Evolutionary conservation across 768 basidiomycete genomes (phyloP), one percentile per base, ranked within the genome.

Genomic region (Cubamyces sp.): DNA sequence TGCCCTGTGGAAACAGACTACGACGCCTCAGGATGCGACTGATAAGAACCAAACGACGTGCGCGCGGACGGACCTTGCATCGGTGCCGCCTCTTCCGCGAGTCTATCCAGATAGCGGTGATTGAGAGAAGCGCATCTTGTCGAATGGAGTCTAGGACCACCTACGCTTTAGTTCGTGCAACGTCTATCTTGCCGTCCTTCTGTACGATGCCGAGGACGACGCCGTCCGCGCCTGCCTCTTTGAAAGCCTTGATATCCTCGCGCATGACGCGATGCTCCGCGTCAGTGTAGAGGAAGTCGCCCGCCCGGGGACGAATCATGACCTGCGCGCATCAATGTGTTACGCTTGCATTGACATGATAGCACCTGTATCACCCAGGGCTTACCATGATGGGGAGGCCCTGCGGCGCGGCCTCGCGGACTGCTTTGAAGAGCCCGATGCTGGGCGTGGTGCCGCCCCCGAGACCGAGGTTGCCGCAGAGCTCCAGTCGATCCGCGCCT

Each of bases 381-480:
- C 70, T 4, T 51, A 87, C 92, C 90, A 94, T 92, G 59, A 91
- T 79, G 0, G 88, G 85, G 8, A 84, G 68, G 43, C 79, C 74
- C 28, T 59, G 49, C 5, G 81, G 78, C 16, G 82, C 75, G 3
- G 74, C 78, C 30, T 75, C 77, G 60, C 81, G 79, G 45, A 94
- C 82, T 3, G 80, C 74, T 66, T 75, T 85, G 40, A 92, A 75
- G 37, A 94, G 79, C 0, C 92, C 93, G n/a, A 90, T 64, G 61
- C 84, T 89, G 5, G 93, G 92, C 0, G 93, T 94, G 18, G 86
- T 90, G 9, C 93, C 93, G 21, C 93, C 93, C 23, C 92, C 93
- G 26, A 83, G 66, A 3, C 80, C 84, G 19, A 92, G 77, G 70
- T 87, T 89, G 6, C 78, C 82, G 68, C 91, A 93, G 14, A 93